Evolutionary conservation across 2,329 filamentous ascomycete genomes (phyloP), one percentile per base, ranked within the genome.

Genomic region (Apiospora malaysiana): DNA sequence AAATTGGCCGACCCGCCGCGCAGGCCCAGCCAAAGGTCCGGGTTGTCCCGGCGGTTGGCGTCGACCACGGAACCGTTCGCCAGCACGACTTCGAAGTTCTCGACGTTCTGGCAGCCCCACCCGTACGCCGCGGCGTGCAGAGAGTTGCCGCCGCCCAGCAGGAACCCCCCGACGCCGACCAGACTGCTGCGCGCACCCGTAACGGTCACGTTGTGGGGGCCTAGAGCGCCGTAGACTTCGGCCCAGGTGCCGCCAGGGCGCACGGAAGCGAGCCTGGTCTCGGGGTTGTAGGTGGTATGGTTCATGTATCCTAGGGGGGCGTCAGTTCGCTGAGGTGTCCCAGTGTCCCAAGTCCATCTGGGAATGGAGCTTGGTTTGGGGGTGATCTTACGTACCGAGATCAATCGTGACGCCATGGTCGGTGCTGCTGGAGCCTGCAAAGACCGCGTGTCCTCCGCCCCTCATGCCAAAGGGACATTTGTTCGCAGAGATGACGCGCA

Each of bases 1-100:
- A 84, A 84, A 74, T 85, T 86, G 71, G 80, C 82, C n/a, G 79
- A 79, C 51, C 85, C 85, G 18, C 84, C 85, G 69, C 83, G 82
- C 3, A 86, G 77, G 0, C 84, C 85, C 68, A 78, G 79, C 74
- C 78, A 86, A 2, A 87, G 80, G 71, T 86, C 84, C 0, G 74
- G 10, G 72, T 85, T 70, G 0, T 73, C 71, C 0, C 74, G 74
- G 12, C 23, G 49, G 49, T 80, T 83, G 21, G 82, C 84, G 23
- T 82, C 80, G 42, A 85, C 75, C 49, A 86, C 79, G 42, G 59
- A 70, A 32, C 84, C 84, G 68, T 76, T 76, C 0, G 82, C 81
- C 0, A 85, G 79, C 4, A 86, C 83, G 40, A 86, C 81, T 71
- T 85, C 74, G 68, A 78, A 85, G 68, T 79, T 81, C 49, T 79